Evolutionary conservation across 176 grass and related monocot species (phyloP).

Genomic region (Hyparrhenia diplandra): DNA sequence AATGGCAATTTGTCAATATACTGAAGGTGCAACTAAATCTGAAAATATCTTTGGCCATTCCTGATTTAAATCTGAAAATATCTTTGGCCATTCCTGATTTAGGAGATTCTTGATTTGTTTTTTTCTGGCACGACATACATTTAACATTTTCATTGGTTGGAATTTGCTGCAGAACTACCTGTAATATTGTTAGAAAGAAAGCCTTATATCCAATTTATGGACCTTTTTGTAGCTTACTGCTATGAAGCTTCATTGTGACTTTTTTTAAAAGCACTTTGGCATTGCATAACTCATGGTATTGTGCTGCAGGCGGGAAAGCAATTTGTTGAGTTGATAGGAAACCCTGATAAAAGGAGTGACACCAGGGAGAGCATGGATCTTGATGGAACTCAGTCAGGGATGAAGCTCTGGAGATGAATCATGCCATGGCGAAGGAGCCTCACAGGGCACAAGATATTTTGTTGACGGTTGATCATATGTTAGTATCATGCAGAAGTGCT

Average conservation of each 20-base stretch:
- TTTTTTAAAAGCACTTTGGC: neutral
- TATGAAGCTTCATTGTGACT: neutral
- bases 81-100: neutral
- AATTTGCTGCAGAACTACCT: neutral
- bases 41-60: too few species aligned
- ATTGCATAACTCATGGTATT: neutral
- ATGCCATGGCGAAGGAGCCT: neutral
- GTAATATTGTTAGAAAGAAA: neutral
- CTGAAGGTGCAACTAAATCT: neutral
- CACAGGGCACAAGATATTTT: neutral
- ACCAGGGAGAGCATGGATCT: neutral
- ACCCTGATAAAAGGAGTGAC: neutral
- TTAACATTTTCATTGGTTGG: neutral
- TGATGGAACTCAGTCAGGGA: neutral
- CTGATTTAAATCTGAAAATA: neutral
- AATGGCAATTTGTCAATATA: neutral
- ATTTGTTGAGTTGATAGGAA: neutral
- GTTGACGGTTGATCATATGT: neutral
- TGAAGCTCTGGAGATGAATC: neutral
- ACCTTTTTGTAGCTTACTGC: neutral
- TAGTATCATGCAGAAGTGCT: neutral
- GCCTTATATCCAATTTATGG: neutral
- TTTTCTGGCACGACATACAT: neutral
- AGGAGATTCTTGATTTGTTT: neutral
- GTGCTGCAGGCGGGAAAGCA: slow-evolving; percentile 10